Evolutionary conservation across 2,329 filamentous ascomycete species (phyloP).

Genomic region (Penicillium sp.): DNA sequence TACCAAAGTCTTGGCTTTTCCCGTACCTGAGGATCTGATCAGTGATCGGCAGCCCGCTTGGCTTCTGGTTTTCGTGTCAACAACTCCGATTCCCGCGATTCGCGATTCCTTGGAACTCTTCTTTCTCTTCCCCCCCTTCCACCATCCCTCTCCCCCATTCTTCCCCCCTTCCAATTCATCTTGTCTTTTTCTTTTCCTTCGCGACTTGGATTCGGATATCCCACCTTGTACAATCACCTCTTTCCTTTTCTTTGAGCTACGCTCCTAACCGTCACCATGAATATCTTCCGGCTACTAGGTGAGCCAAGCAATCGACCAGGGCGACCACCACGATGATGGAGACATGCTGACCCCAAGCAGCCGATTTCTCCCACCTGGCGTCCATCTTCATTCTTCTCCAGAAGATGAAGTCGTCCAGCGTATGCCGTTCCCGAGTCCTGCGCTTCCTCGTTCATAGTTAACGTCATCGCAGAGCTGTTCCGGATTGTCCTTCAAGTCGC

Average conservation of each 20-base stretch:
- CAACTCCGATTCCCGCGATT: constrained; percentile 31
- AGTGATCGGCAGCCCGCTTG: constrained; percentile 31
- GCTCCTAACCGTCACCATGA: constrained; percentile 59
- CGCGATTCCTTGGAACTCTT: constrained; percentile 5
- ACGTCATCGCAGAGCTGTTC: constrained; percentile 75
- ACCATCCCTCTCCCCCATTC: neutral
- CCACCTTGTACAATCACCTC: neutral
- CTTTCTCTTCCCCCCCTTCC: constrained; percentile 2
- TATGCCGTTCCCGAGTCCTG: constrained; percentile 54
- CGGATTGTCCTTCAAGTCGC: constrained; percentile 98
- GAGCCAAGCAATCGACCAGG: constrained; percentile 23
- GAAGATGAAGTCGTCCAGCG: constrained; percentile 93
- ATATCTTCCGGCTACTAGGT: constrained; percentile 73
- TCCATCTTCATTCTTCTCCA: constrained; percentile 95
- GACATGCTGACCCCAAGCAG: constrained; percentile 54
- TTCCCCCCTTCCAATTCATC: neutral
- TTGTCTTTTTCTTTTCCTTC: neutral
- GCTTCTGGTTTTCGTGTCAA: constrained; percentile 51
- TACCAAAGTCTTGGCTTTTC: constrained; percentile 1
- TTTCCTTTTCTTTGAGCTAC: neutral
- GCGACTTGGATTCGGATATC: neutral
- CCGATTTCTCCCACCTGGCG: constrained; percentile 91
- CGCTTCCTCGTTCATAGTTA: neutral
- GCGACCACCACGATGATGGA: neutral
- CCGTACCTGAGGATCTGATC: constrained; percentile 27